Conservation (phyloP, 2,329 filamentous ascomycete genomes). For the Cladophialophora yegresii region DNA sequence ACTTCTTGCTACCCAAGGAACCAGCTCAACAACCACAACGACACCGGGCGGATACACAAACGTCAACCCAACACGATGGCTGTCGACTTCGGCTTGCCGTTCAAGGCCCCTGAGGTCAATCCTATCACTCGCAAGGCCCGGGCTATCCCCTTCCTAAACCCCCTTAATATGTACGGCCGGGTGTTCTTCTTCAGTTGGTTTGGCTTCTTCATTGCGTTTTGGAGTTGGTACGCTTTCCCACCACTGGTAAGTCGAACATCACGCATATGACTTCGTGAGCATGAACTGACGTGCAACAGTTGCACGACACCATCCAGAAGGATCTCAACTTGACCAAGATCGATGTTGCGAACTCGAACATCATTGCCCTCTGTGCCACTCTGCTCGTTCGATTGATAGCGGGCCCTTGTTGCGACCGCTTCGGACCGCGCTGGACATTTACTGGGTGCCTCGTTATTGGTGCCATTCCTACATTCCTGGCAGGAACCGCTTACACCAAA, state of each 20-base stretch:
- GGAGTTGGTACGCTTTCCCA: conserved; percentile 89
- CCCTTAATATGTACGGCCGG: conserved; percentile 75
- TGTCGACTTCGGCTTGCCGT: conserved; percentile 19
- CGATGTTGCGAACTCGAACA: conserved; percentile 86
- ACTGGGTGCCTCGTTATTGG: conserved; percentile 75
- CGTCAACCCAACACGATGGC: conserved; percentile 16
- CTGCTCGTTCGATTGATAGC: conserved; percentile 75
- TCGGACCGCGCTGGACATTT: conserved; percentile 78
- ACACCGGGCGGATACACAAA: background rate
- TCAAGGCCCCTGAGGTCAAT: conserved; percentile 69
- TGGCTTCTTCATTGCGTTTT: conserved; percentile 83
- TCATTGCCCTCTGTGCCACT: conserved; percentile 73
- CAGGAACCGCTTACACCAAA: conserved; percentile 71
- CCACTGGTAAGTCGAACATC: conserved; percentile 63
- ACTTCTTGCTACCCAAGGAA: background rate
- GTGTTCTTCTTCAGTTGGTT: conserved; percentile 91
- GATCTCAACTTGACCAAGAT: conserved; percentile 71
- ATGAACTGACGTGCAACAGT: conserved; percentile 44
- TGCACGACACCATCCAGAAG: conserved; percentile 74
- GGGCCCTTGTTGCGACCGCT: conserved; percentile 82
- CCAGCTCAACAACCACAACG: background rate
- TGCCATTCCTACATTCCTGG: conserved; percentile 77
- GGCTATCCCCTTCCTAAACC: conserved; percentile 76
- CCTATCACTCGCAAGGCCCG: conserved; percentile 81
- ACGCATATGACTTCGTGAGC: conserved; percentile 10